Evolutionary conservation across 306 rosid genomes (phyloP), one percentile per base, ranked within the genome.

Genomic region (Adenanthera pavonina): DNA sequence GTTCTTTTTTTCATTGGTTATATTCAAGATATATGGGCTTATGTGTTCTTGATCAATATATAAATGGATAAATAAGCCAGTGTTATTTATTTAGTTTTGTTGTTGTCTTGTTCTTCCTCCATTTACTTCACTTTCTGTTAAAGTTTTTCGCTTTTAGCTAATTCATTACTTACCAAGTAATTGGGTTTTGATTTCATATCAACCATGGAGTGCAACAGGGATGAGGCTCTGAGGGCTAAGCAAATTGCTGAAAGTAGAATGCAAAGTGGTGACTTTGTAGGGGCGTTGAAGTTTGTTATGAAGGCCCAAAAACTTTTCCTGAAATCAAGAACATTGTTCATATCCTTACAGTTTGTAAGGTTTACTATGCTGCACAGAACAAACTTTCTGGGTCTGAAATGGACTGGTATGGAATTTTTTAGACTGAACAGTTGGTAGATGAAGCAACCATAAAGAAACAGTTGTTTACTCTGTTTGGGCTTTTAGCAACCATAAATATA

Each of bases 131-230:
- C 3, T 5, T 48, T 48, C 5, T 12, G 3, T 49, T 49, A n/a
- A 49, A 12, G 54, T 3, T 38, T 38, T 38, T 38, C 4, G 3
- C 2, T 25, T 25, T 25, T 25, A 25, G 30, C 30, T 1, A 25
- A 25, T 25, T 25, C 30, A 25, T 25, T 25, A 5, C 41, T 2
- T 3, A 38, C 41, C 4, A 38, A 25, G 30, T 25, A 76, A 72
- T 70, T 83, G 46, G 74, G 69, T 40, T 78, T 84, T 69, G 74
- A 79, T 74, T 85, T 83, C 69, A 19, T 4, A n/a, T 80, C 84
- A 72, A 19, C 25, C 71, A 95, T 95, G 99, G 99, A 95, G 85
- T 95, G 99, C 89, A 95, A 95, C 88, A 95, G 85, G 89, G 99
- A 91, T 38, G 99, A 95, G 82, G 97, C 97, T 52, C 1, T 81